Evolutionary conservation across 352 stramenopile genomes (phyloP).

Genomic region (Globisporangium recalcitrans): DNA sequence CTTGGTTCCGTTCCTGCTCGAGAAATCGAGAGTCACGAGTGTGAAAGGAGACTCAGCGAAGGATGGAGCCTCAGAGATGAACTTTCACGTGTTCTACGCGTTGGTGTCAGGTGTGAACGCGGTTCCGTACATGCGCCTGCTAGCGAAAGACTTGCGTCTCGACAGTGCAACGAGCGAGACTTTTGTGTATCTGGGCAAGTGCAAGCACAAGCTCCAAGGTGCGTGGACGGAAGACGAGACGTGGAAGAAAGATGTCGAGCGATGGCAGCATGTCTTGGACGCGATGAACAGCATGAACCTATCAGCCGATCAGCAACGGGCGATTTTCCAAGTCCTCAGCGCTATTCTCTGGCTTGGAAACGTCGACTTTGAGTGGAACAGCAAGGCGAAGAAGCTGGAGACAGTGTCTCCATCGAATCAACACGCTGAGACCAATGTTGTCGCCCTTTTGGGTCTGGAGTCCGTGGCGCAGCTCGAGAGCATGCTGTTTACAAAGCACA

Average conservation of each 20-base stretch:
- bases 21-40: conserved; percentile 59
- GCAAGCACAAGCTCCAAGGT: conserved; percentile 29
- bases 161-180: conserved; percentile 25
- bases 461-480: conserved; percentile 24
- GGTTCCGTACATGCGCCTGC: conserved; percentile 23
- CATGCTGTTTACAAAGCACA: conserved; percentile 47
- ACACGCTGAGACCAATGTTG: conserved; percentile 22
- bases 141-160: conserved; percentile 40
- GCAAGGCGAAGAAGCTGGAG: conserved; percentile 21
- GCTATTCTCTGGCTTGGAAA: conserved; percentile 74
- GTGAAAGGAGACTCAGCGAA: not conserved
- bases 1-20: conserved; percentile 59
- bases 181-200: conserved; percentile 49
- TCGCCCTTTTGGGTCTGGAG: conserved; percentile 29
- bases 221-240: conserved; percentile 29
- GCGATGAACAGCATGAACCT: conserved; percentile 43
- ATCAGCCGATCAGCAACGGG: conserved; percentile 30
- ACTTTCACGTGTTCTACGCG: conserved; percentile 77
- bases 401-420: conserved; percentile 20
- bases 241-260: conserved; percentile 56
- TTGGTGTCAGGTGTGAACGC: conserved; percentile 55
- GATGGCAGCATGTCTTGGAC: conserved; percentile 54
- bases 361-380: conserved; percentile 36
- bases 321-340: conserved; percentile 59
- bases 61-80: conserved; percentile 21